Evolutionary conservation across 1,284 basidiomycete species (phyloP).

Genomic region (Apiotrichum siamense): DNA sequence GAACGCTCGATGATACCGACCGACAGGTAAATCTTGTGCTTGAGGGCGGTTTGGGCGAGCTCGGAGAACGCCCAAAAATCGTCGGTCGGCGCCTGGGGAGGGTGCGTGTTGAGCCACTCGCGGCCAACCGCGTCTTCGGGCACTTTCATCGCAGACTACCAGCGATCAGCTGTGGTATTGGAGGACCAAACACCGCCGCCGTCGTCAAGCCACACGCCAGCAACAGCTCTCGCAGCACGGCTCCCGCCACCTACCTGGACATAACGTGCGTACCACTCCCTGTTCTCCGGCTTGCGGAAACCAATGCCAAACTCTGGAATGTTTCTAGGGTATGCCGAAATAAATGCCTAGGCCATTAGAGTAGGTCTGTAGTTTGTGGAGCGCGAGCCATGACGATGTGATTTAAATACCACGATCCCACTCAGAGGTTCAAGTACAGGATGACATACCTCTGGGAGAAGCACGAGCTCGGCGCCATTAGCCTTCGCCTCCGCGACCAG

Average conservation of each 20-base stretch:
- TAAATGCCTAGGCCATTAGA: slow-evolving; percentile 50
- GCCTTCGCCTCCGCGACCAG: slow-evolving; percentile 54
- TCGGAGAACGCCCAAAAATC: slow-evolving; percentile 20
- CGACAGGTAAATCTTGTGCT: slow-evolving; percentile 50
- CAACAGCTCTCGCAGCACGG: too few relatives aligned
- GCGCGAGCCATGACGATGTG: too few relatives aligned
- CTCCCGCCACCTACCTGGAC: slow-evolving; percentile 31
- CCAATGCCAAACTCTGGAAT: slow-evolving; percentile 28
- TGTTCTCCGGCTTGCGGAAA: slow-evolving; percentile 23
- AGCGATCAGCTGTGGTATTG: not conserved
- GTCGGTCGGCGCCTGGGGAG: not conserved
- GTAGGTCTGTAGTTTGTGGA: not conserved
- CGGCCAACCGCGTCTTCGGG: slow-evolving; percentile 19
- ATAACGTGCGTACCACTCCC: slow-evolving; percentile 45
- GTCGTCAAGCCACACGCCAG: too few relatives aligned
- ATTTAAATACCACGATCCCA: too few relatives aligned
- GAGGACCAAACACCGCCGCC: too few relatives aligned
- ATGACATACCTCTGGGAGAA: slow-evolving; percentile 56
- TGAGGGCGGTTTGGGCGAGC: slow-evolving; percentile 13
- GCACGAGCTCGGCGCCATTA: slow-evolving; percentile 55
- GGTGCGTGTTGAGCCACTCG: slow-evolving; percentile 14
- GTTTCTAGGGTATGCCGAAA: slow-evolving; percentile 42
- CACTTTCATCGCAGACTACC: slow-evolving; percentile 16
- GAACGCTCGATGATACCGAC: slow-evolving; percentile 64
- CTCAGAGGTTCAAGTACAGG: not conserved